Evolutionary conservation across 192 early-diverging fungal species (phyloP).

Genomic region (Rhizoclosmatium globosum): DNA sequence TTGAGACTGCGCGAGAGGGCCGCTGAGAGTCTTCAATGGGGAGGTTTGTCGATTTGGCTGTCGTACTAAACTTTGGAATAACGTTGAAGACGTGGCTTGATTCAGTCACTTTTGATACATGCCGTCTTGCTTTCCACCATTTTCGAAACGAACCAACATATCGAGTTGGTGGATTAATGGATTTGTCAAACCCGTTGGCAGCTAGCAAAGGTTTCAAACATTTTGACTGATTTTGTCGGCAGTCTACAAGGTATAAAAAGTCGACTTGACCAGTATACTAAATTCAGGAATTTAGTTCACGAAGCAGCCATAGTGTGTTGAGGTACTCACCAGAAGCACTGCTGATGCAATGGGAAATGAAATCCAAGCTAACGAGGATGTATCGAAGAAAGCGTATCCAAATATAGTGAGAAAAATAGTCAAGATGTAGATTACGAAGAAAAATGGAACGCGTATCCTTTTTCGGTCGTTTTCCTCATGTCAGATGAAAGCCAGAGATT

Average conservation of each 20-base stretch:
- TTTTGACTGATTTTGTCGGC: neutral
- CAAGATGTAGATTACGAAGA: neutral
- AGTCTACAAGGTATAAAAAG: neutral
- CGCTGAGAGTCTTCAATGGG: no score
- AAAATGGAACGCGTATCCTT: constrained; percentile 12
- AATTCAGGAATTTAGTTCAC: neutral
- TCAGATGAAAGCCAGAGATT: constrained; percentile 6
- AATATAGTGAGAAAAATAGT: neutral
- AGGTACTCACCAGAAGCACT: no score
- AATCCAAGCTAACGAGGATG: neutral
- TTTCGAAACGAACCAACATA: neutral
- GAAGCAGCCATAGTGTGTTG: no score
- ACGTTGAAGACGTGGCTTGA: no score
- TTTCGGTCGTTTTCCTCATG: neutral
- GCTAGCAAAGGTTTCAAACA: constrained; percentile 1
- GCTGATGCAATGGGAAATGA: no score
- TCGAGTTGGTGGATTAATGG: neutral
- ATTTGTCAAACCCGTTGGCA: neutral
- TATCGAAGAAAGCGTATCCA: neutral
- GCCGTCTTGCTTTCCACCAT: neutral
- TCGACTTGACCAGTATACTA: neutral
- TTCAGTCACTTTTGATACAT: no score
- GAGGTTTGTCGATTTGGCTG: no score
- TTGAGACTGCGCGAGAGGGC: no score
- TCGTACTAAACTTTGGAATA: no score